Base-by-base conservation (phyloP, 768 basidiomycete species). In the Wakefieldia striispora region DNA sequence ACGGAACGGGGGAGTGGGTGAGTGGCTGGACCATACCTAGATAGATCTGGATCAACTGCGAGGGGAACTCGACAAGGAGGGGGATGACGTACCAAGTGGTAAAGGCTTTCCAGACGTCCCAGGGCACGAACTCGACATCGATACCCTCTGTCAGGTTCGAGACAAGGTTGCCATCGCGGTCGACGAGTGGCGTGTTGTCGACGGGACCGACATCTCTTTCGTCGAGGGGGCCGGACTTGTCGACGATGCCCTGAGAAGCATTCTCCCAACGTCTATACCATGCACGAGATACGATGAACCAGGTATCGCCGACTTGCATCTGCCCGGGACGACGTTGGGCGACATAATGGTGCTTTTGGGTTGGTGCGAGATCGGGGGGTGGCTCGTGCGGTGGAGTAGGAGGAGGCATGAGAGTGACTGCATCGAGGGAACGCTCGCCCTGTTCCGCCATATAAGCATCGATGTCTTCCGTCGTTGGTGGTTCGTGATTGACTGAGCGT, bases 201-300 rank as follows among this genome's bases (percentile, higher is more conserved):
- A 95, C 81, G 26, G 89, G 81, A 21, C 84, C 85, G 51, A 91
- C 65, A 51, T 85, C 77, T 20, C 77, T 67, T 65, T 88, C 85
- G 27, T 75, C 70, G 27, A 88, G 62, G 2, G 70, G 63, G 16
- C 82, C 86, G 59, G 84, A 76, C 69, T 88, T 91, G 74, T 86
- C 85, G 23, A 74, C 62, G 54, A 81, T 69, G 24, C 86, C 88
- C 0, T 80, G 76, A 61, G 85, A 85, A 11, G 88, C 90, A 58
- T 79, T 81, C 53, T 76, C 69, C 86, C 88, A 95, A 29, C 82
- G 79, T 50, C 78, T 78, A 72, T 79, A 88, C 92, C 92, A 95
- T 19, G 60, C 58, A 42, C 78, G 68, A 19, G 84, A 76, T 24
- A 95, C 74, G 42, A 95, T 70, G 69, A 81, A 92, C 91, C 91